Evolutionary conservation across 1,139 yeast genomes (phyloP).

Genomic region (Yamadazyma taylorii): DNA sequence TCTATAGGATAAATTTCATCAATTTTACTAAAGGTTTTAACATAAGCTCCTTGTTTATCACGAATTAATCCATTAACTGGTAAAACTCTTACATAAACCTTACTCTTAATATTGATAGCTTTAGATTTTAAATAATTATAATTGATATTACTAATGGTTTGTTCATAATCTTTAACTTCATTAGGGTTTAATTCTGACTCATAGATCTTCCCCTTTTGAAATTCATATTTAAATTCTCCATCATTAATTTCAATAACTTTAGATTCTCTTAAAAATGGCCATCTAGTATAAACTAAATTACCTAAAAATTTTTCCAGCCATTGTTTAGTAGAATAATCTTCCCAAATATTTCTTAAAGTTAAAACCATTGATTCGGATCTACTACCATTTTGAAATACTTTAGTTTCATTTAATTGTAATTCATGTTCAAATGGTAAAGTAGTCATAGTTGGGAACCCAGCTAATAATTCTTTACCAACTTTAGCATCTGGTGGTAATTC

Average conservation of each 20-base stretch:
- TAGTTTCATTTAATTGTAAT: constrained; percentile 61
- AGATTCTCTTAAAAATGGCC: constrained; percentile 90
- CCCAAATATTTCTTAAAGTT: constrained; percentile 53
- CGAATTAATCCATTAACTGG: constrained; percentile 81
- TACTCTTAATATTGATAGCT: constrained; percentile 58
- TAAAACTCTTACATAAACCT: constrained; percentile 64
- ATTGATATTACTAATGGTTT: constrained; percentile 13
- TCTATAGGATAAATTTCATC: constrained; percentile 71
- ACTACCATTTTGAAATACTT: constrained; percentile 83
- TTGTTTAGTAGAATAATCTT: constrained; percentile 48
- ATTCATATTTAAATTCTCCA: constrained; percentile 47
- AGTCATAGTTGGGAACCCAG: constrained; percentile 87
- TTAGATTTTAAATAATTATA: constrained; percentile 41
- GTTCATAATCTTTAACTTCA: constrained; percentile 42
- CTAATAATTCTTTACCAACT: constrained; percentile 67
- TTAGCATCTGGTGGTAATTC: constrained; percentile 72
- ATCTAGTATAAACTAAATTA: constrained; percentile 60
- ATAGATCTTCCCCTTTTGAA: constrained; percentile 25
- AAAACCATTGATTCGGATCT: constrained; percentile 80
- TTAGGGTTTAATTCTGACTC: constrained; percentile 32
- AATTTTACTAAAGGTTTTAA: constrained; percentile 59
- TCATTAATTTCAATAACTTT: constrained; percentile 66
- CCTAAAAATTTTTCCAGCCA: constrained; percentile 42
- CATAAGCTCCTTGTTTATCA: constrained; percentile 69
- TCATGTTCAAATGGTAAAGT: constrained; percentile 60